Conservation (phyloP, 1,139 yeast genomes). For the Sugiyamaella grinbergsii region DNA sequence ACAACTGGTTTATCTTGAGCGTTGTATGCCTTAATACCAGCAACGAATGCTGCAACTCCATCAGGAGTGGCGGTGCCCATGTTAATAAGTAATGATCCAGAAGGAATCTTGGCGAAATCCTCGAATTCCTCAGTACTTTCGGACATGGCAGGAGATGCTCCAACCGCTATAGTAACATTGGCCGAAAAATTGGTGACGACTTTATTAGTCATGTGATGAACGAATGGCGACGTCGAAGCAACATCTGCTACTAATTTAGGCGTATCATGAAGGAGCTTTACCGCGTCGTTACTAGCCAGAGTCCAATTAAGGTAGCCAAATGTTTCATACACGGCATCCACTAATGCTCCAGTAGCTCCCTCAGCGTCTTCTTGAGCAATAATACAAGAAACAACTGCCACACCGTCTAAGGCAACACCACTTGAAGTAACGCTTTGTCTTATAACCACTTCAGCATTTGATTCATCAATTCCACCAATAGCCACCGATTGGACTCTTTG, state of each 20-base stretch:
- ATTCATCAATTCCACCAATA: constrained; percentile 81
- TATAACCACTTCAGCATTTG: constrained; percentile 61
- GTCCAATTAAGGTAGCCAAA: neutral
- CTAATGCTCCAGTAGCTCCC: constrained; percentile 11
- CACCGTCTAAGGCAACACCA: constrained; percentile 59
- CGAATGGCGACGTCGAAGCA: constrained; percentile 52
- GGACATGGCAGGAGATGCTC: constrained; percentile 93
- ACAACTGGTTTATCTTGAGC: constrained; percentile 60
- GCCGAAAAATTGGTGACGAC: constrained; percentile 93
- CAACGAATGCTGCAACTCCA: constrained; percentile 49
- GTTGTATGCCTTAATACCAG: constrained; percentile 65
- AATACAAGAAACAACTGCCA: constrained; percentile 84
- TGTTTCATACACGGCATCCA: neutral
- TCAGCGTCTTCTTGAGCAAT: constrained; percentile 66
- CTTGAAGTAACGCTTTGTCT: constrained; percentile 53
- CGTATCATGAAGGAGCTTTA: constrained; percentile 22
- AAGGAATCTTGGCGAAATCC: constrained; percentile 61
- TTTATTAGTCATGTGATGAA: constrained; percentile 85
- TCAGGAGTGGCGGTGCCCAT: constrained; percentile 68
- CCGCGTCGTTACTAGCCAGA: neutral
- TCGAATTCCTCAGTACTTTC: constrained; percentile 68
- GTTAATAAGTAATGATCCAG: constrained; percentile 64
- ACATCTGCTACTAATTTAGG: constrained; percentile 28
- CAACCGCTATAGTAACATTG: constrained; percentile 81
- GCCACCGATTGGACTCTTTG: constrained; percentile 58